Percentiles rank a stretch among this genome's conserved stretches.
Evolutionary conservation across 2,329 filamentous ascomycete species (phyloP).

Genomic region (Aspergillus unguis): DNA sequence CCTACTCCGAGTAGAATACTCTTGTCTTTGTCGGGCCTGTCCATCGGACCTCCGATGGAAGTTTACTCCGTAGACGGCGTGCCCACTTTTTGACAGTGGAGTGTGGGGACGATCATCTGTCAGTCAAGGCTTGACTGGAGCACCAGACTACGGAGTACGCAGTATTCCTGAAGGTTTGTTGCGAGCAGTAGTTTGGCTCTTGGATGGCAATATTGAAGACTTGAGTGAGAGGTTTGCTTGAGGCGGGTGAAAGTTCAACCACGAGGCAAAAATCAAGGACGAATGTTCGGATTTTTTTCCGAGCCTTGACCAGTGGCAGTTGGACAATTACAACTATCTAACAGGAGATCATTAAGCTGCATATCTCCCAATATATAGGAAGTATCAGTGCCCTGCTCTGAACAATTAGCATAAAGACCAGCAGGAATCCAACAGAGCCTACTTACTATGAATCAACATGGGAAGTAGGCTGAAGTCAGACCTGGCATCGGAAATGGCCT

Average conservation of each 20-base stretch:
- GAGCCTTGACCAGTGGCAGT: not conserved
- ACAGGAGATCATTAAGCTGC: no score
- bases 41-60: constrained; percentile 8
- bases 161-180: not conserved
- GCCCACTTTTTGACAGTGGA: not conserved
- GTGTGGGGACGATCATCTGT: not conserved
- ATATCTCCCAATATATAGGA: no score
- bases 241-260: not conserved
- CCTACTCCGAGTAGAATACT: not conserved
- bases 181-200: no score
- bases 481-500: no score
- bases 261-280: not conserved
- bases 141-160: not conserved
- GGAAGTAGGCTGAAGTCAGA: no score
- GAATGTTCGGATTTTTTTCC: constrained; percentile 17
- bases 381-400: no score
- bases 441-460: no score
- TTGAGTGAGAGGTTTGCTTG: not conserved
- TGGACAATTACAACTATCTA: not conserved
- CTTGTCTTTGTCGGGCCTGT: constrained; percentile 2
- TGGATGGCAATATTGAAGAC: not conserved
- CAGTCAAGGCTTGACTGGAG: no score
- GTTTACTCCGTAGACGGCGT: not conserved
- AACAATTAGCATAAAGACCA: no score
- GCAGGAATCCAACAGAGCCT: no score